Conservation (phyloP, 2,329 filamentous ascomycete species). For the Thelonectria blattea region DNA sequence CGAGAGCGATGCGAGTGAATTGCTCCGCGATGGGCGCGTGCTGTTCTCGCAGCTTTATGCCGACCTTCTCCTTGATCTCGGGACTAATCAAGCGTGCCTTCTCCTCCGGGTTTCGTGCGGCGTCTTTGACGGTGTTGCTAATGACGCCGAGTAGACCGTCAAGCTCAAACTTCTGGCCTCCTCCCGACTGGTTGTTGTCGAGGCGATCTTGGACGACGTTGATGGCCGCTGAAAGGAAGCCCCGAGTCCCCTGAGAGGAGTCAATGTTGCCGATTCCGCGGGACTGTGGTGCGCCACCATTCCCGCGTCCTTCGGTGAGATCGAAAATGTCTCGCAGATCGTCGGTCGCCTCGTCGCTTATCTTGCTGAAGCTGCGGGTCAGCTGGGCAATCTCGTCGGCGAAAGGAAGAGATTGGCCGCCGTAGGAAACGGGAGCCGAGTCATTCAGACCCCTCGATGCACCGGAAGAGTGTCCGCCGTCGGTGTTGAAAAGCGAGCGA, state of each 20-base stretch:
- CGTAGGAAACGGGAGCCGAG: slow-evolving; percentile 49
- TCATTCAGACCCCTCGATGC: slow-evolving; percentile 40
- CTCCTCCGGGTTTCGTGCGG: slow-evolving; percentile 52
- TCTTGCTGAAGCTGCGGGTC: slow-evolving; percentile 48
- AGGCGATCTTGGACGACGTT: slow-evolving; percentile 50
- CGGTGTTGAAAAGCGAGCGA: slow-evolving; percentile 50
- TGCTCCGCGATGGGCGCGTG: slow-evolving; percentile 53
- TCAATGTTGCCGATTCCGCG: slow-evolving; percentile 36
- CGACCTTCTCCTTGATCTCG: slow-evolving; percentile 54
- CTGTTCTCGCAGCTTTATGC: slow-evolving; percentile 47
- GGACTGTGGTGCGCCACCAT: slow-evolving; percentile 33
- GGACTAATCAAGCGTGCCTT: slow-evolving; percentile 53
- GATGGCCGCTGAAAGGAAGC: slow-evolving; percentile 51
- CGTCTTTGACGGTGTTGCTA: slow-evolving; percentile 52
- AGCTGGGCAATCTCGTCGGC: slow-evolving; percentile 52
- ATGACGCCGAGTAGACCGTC: slow-evolving; percentile 52
- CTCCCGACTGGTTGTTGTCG: slow-evolving; percentile 39
- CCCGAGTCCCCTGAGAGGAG: slow-evolving; percentile 41
- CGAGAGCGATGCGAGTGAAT: slow-evolving; percentile 53
- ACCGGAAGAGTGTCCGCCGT: slow-evolving; percentile 28
- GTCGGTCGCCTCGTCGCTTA: slow-evolving; percentile 49
- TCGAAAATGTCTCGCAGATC: slow-evolving; percentile 53
- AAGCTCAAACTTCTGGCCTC: slow-evolving; percentile 46
- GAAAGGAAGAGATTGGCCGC: slow-evolving; percentile 50
- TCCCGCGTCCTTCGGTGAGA: slow-evolving; percentile 45